Conservation (phyloP, 176 grass and related monocot species). For the Eleusine coracana region DNA sequence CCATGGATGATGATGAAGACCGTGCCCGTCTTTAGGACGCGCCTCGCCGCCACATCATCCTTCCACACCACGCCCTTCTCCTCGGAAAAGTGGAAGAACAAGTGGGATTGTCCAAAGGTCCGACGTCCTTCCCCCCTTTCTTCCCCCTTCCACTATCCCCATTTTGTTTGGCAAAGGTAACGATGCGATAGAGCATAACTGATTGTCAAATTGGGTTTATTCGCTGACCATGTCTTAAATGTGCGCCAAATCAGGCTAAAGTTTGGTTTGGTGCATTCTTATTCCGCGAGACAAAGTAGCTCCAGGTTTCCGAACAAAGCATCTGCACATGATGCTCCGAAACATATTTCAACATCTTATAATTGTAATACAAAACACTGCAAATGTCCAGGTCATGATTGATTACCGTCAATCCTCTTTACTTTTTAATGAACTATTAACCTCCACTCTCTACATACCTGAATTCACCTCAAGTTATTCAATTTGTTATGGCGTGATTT, state of each 20-base stretch:
- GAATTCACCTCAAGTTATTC: not conserved
- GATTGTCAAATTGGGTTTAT: not conserved
- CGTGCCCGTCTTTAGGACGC: conserved; percentile 36
- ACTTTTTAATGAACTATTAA: not conserved
- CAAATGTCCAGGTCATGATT: not conserved
- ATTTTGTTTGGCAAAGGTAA: conserved; percentile 6
- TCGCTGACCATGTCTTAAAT: not conserved
- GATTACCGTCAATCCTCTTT: not conserved
- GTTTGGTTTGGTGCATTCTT: conserved; percentile 11
- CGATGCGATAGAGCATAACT: not conserved
- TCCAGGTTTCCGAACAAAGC: conserved; percentile 20
- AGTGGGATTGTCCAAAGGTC: conserved; percentile 78
- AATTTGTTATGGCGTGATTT: not conserved
- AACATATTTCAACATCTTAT: not conserved
- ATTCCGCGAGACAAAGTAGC: conserved; percentile 11
- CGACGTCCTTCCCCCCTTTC: not conserved
- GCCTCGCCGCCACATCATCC: conserved; percentile 25
- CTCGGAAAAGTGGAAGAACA: conserved; percentile 71
- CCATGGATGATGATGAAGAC: conserved; percentile 52
- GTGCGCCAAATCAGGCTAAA: not conserved
- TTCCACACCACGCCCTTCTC: conserved; percentile 67
- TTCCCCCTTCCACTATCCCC: not conserved
- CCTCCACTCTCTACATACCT: not conserved
- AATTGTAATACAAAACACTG: not conserved
- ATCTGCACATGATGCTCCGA: conserved; percentile 10